A percentile compares a stretch with the other conserved stretches of the same genome.
Evolutionary conservation across 164 flowering plant species (phyloP).

Genomic region (Buxus sempervirens): DNA sequence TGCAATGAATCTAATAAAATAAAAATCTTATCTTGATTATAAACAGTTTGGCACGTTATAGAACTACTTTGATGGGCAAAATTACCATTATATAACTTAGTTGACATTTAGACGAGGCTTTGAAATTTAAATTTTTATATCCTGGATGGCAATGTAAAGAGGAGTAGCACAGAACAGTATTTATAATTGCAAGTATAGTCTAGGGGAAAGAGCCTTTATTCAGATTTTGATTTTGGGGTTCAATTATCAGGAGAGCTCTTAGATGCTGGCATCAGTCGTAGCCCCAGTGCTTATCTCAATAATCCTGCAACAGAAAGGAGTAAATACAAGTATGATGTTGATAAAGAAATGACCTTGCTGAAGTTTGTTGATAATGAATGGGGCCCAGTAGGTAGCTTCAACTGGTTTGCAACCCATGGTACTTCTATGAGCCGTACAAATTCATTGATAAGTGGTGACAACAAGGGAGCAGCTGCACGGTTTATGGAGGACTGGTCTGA

Average conservation of each 20-base stretch:
- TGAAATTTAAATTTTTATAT: no score
- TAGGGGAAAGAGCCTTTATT: background rate
- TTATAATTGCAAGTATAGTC: no score
- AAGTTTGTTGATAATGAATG: slow-evolving; percentile 92
- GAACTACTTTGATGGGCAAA: no score
- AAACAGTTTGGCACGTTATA: no score
- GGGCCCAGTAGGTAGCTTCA: slow-evolving; percentile 98
- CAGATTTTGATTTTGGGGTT: slow-evolving; percentile 3
- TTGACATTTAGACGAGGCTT: no score
- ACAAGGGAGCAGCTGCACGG: slow-evolving; percentile 98
- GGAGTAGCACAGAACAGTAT: no score
- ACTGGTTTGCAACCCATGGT: slow-evolving; percentile 99
- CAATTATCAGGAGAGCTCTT: slow-evolving; percentile 68
- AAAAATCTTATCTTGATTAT: no score
- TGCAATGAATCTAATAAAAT: no score
- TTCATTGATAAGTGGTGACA: slow-evolving; percentile 93
- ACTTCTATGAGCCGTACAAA: slow-evolving; percentile 99
- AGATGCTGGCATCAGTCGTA: slow-evolving; percentile 91
- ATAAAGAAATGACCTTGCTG: slow-evolving; percentile 94
- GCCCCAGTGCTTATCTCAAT: slow-evolving; percentile 96
- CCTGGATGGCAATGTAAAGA: no score
- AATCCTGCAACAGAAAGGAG: slow-evolving; percentile 78
- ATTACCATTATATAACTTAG: no score
- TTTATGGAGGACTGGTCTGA: slow-evolving; percentile 99
- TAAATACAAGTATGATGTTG: slow-evolving; percentile 86